Evolutionary conservation across 352 stramenopile species (phyloP).

Genomic region (Phytophthora europaea): DNA sequence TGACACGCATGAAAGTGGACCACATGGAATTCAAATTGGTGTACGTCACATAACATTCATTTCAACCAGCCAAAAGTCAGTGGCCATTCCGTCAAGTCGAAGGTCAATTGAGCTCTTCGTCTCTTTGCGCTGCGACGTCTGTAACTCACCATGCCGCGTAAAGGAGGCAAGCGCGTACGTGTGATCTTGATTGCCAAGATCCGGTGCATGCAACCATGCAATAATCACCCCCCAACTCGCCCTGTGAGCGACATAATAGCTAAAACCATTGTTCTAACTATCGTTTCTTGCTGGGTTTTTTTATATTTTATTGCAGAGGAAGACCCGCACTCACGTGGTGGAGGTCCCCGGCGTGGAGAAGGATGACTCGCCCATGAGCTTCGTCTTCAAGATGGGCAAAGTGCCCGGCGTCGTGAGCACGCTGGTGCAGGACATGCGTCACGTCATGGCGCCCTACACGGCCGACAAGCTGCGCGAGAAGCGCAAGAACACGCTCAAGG

Average conservation of each 20-base stretch:
- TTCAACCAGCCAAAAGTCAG: constrained; percentile 29
- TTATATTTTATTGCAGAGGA: constrained; percentile 55
- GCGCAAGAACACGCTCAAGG: constrained; percentile 93
- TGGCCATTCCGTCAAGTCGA: constrained; percentile 25
- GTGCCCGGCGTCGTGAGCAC: constrained; percentile 78
- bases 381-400: constrained; percentile 94
- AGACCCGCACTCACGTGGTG: constrained; percentile 85
- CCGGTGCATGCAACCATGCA: constrained; percentile 3
- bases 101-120: constrained; percentile 11
- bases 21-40: constrained; percentile 8
- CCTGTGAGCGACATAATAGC: constrained; percentile 3
- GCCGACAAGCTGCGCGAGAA: constrained; percentile 94
- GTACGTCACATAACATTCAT: neutral
- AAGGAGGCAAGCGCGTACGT: constrained; percentile 90
- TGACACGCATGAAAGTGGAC: constrained; percentile 9
- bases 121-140: neutral
- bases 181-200: neutral
- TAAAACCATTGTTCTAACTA: constrained; percentile 3
- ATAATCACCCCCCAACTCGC: neutral
- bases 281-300: neutral
- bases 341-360: constrained; percentile 74
- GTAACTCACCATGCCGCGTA: constrained; percentile 71
- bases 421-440: constrained; percentile 94
- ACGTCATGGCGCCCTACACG: constrained; percentile 96
- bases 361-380: constrained; percentile 91